These are phyloP conservation scores for Eleusine indica DNA, from an alignment of 176 grass and related monocot species.

Conservation along the genomic window DNA sequence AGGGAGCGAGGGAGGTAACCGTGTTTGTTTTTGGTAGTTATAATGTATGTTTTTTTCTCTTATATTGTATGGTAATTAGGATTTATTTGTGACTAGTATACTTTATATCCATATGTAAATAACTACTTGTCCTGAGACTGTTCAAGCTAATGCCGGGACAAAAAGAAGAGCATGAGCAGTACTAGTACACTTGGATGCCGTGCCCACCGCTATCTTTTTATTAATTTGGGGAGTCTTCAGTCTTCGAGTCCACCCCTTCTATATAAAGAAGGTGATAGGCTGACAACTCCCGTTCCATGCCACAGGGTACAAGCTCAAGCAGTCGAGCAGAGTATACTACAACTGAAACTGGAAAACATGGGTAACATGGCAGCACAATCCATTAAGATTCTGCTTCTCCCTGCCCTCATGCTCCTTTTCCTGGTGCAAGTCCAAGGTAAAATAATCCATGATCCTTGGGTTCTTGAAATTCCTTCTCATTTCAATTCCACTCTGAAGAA, in stretches of 20 bases:
- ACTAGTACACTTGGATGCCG: background rate
- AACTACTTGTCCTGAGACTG: background rate
- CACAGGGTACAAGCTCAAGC: background rate
- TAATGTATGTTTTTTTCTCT: too few species aligned
- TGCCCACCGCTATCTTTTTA: background rate
- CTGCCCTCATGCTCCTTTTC: constrained; percentile 26
- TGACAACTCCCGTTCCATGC: background rate
- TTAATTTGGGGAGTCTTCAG: too few species aligned
- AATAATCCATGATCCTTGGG: background rate
- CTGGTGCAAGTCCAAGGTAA: constrained; percentile 35
- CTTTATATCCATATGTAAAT: too few species aligned
- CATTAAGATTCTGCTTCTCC: constrained; percentile 24
- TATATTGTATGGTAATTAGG: too few species aligned
- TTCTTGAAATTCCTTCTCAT: background rate
- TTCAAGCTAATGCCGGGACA: background rate
- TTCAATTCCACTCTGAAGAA: background rate
- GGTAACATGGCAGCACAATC: background rate
- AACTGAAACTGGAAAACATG: background rate
- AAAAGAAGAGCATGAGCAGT: background rate
- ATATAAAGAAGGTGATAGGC: background rate
- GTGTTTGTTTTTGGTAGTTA: too few species aligned
- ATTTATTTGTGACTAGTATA: too few species aligned
- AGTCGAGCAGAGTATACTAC: background rate
- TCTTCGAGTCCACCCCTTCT: background rate
- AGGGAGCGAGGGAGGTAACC: background rate